phyloP scores from a whole-genome alignment of 148 eudicot genomes.

The Talinum fruticosum region DNA sequence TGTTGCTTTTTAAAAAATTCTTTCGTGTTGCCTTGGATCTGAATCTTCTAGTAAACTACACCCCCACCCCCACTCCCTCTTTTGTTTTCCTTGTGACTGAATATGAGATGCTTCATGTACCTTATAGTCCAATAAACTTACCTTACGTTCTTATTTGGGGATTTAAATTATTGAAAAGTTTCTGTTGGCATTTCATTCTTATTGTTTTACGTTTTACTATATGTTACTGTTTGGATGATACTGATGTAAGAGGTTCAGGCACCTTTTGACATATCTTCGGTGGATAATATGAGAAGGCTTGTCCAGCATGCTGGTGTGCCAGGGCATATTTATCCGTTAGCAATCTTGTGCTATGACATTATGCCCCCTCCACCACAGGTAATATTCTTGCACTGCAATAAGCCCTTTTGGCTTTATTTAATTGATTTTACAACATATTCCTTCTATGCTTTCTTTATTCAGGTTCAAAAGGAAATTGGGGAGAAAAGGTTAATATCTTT shows the following conservation, averaged over 20 bases:
- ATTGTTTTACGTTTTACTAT: constrained; percentile 6
- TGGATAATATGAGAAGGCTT: constrained; percentile 95
- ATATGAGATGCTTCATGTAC: neutral
- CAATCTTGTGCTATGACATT: constrained; percentile 78
- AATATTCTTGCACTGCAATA: constrained; percentile 17
- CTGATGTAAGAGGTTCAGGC: constrained; percentile 61
- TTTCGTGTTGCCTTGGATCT: neutral
- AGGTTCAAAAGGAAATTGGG: constrained; percentile 98
- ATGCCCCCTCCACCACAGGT: constrained; percentile 99
- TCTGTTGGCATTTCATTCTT: neutral
- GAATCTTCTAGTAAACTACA: neutral
- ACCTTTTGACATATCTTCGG: constrained; percentile 79
- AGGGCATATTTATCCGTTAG: constrained; percentile 80
- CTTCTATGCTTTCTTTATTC: constrained; percentile 12
- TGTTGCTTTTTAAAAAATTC: no score
- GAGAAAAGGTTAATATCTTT: constrained; percentile 78
- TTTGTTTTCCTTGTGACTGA: neutral
- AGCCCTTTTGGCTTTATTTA: neutral
- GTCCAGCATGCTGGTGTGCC: constrained; percentile 80
- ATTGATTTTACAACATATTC: neutral
- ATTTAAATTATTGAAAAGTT: neutral
- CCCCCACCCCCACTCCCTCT: neutral
- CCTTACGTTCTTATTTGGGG: neutral
- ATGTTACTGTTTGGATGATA: constrained; percentile 24
- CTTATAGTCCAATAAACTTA: neutral